A percentile compares a stretch with the other conserved stretches of the same genome.
phyloP scores from a whole-genome alignment of 2,329 filamentous ascomycete species.

The Aspergillus flavus region DNA sequence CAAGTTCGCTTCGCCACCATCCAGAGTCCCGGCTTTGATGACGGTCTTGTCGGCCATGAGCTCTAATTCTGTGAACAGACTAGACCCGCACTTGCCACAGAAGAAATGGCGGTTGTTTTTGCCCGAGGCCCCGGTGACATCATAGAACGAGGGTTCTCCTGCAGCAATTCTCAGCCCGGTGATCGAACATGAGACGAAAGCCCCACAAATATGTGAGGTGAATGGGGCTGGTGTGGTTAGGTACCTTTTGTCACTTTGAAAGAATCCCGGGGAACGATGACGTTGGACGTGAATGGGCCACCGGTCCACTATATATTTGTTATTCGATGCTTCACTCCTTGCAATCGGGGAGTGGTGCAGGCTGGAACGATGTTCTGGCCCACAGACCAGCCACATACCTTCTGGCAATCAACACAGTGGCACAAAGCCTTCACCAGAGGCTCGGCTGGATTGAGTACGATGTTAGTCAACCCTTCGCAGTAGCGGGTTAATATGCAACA shows the following conservation, averaged over 20 bases:
- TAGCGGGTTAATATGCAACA: neutral
- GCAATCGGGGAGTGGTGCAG: too few relatives aligned
- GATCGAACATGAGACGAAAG: neutral
- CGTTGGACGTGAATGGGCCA: conserved; percentile 59
- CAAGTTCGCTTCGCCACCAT: conserved; percentile 51
- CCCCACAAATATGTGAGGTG: neutral
- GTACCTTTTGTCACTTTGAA: conserved; percentile 56
- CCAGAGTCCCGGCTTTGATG: conserved; percentile 57
- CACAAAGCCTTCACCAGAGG: conserved; percentile 51
- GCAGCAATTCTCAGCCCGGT: neutral
- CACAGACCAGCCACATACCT: conserved; percentile 37
- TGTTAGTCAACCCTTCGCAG: neutral
- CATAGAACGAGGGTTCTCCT: conserved; percentile 54
- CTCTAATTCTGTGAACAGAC: conserved; percentile 56
- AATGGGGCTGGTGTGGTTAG: neutral
- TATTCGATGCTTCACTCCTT: too few relatives aligned
- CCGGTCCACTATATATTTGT: conserved; percentile 49
- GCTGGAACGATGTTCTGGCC: neutral
- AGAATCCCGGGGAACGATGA: conserved; percentile 49
- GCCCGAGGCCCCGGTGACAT: conserved; percentile 52
- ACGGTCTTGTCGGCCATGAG: conserved; percentile 54
- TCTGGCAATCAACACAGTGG: conserved; percentile 59
- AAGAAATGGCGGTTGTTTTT: conserved; percentile 61
- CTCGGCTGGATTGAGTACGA: conserved; percentile 37
- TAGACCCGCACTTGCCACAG: conserved; percentile 55